A percentile compares a stretch with the other conserved stretches of the same genome.
Evolutionary conservation across 108 stramenopile species (phyloP).

Genomic region (Cyclotella atomus): DNA sequence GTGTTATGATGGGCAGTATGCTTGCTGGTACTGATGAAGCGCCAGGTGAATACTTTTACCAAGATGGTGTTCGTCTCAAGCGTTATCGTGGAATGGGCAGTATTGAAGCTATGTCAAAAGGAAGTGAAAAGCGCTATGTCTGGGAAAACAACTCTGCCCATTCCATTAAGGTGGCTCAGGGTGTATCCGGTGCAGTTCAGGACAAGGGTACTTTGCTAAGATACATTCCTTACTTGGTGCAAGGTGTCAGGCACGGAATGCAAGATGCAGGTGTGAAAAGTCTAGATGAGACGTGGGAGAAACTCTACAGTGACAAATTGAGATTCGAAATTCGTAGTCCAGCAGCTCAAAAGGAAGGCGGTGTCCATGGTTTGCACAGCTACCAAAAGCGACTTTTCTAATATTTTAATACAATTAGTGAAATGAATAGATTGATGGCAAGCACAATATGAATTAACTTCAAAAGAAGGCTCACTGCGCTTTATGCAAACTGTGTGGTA

Average conservation of each 20-base stretch:
- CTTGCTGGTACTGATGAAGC: conserved; percentile 99
- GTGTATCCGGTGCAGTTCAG: conserved; percentile 98
- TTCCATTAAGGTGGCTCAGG: conserved; percentile 99
- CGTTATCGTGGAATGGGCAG: conserved; percentile 99
- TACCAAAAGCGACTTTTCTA: conserved; percentile 94
- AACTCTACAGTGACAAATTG: conserved; percentile 76
- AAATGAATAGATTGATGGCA: too few species aligned
- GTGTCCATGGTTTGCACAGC: conserved; percentile 98
- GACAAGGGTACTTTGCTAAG: conserved; percentile 97
- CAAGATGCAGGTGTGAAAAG: conserved; percentile 92
- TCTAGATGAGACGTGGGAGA: conserved; percentile 74
- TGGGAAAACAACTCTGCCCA: conserved; percentile 87
- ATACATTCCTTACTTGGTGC: conserved; percentile 98
- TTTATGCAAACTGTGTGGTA: too few species aligned
- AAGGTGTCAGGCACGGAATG: conserved; percentile 98
- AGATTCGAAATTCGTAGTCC: conserved; percentile 98
- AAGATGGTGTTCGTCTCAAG: conserved; percentile 99
- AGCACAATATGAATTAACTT: too few species aligned
- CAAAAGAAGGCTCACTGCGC: too few species aligned
- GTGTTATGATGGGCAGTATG: conserved; percentile 99
- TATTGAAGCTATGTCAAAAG: conserved; percentile 99
- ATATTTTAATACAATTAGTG: too few species aligned
- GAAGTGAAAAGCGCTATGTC: conserved; percentile 98
- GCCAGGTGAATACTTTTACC: conserved; percentile 99
- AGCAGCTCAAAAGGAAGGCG: conserved; percentile 99